phyloP scores from a whole-genome alignment of 2,329 filamentous ascomycete genomes.

The Penicillium sp. region DNA sequence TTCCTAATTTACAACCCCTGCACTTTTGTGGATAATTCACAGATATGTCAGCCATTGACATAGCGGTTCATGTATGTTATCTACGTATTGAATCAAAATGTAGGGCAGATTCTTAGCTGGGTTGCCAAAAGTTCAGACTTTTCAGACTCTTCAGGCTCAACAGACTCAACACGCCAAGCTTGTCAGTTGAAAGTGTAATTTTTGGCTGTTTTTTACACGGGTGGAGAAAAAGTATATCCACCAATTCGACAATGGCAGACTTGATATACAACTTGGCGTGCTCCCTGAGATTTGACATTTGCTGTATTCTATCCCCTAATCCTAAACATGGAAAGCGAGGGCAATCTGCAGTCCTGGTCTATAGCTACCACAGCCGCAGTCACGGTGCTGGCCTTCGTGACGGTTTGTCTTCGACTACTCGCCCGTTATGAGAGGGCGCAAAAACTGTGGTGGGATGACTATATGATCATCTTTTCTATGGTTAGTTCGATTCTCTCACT shows the following conservation, averaged over 20 bases:
- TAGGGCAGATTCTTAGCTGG: background rate
- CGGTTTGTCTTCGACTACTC: constrained; percentile 43
- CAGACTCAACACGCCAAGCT: background rate
- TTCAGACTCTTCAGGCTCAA: background rate
- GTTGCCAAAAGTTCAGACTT: background rate
- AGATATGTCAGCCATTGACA: background rate
- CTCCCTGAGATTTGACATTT: background rate
- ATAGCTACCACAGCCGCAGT: constrained; percentile 43
- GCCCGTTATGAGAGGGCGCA: constrained; percentile 46
- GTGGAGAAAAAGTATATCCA: background rate
- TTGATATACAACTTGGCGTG: background rate
- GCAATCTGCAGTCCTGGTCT: constrained; percentile 46
- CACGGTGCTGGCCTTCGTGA: constrained; percentile 42
- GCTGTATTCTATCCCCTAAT: background rate
- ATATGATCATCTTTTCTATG: constrained; percentile 51
- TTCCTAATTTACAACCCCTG: background rate
- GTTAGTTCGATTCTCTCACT: constrained; percentile 27
- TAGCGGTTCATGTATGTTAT: background rate
- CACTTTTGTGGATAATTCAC: background rate
- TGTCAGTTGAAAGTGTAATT: background rate
- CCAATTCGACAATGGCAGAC: background rate
- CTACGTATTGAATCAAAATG: background rate
- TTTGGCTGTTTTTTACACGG: too few relatives aligned
- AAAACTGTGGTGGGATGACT: constrained; percentile 53
- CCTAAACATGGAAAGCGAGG: background rate